These are phyloP conservation scores for Stephanodiscus triporus DNA, from an alignment of 108 stramenopile genomes.

Conservation along the genomic window DNA sequence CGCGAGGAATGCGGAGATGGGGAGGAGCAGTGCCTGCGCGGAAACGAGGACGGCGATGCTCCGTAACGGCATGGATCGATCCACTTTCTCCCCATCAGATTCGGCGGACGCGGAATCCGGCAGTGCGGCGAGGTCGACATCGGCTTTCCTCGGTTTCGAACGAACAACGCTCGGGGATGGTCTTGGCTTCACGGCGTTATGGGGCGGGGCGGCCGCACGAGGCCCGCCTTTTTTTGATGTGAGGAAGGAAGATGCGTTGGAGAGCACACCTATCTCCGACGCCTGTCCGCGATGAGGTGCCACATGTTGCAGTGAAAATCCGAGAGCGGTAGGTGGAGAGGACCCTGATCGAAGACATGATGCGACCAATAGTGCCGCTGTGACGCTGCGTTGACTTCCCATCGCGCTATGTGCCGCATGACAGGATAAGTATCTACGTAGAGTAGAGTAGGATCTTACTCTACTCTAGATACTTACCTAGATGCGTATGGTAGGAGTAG, in stretches of 20 bases:
- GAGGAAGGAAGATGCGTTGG: background rate
- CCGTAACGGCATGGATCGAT: slow-evolving; percentile 1
- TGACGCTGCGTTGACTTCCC: slow-evolving; percentile 6
- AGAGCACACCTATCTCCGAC: background rate
- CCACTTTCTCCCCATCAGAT: background rate
- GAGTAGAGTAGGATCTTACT: too few species aligned
- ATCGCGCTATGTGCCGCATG: too few species aligned
- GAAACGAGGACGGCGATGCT: slow-evolving; percentile 63
- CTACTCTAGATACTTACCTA: too few species aligned
- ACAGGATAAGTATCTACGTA: too few species aligned
- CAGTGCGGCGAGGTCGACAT: slow-evolving; percentile 1
- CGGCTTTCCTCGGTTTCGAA: slow-evolving; percentile 3
- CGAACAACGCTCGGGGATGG: background rate
- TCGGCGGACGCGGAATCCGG: background rate
- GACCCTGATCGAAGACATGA: background rate
- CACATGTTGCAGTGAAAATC: background rate
- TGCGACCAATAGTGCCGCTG: slow-evolving; percentile 5
- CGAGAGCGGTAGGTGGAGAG: background rate
- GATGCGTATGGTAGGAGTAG: too few species aligned
- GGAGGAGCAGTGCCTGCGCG: slow-evolving; percentile 71
- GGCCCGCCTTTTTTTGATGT: background rate
- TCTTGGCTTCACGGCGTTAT: background rate
- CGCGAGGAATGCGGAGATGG: slow-evolving; percentile 47
- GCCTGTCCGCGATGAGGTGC: background rate
- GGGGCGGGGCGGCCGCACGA: background rate